Evolutionary conservation across 139 green algal species (phyloP).

Genomic region (Volvox reticuliferus): DNA sequence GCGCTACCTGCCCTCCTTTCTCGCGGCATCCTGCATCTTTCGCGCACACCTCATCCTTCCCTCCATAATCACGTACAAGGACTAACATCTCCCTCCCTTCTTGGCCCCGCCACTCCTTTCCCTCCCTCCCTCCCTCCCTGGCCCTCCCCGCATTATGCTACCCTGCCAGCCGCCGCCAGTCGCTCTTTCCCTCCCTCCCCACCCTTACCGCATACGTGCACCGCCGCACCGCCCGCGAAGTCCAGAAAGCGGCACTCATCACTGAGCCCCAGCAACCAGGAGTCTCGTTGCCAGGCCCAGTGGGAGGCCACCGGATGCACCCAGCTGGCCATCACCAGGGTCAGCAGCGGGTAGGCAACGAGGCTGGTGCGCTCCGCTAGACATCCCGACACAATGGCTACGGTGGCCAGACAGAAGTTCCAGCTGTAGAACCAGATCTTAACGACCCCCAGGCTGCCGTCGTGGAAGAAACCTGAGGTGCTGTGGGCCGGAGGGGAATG

Average conservation of each 20-base stretch:
- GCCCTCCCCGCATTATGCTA: too few relatives aligned
- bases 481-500: neutral
- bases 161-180: too few relatives aligned
- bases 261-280: slow-evolving; percentile 40
- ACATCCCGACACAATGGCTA: slow-evolving; percentile 66
- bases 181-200: neutral
- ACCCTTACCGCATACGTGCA: slow-evolving; percentile 56
- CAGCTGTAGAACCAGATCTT: slow-evolving; percentile 68
- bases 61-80: neutral
- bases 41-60: too few relatives aligned
- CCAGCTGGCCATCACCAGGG: slow-evolving; percentile 32
- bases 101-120: neutral
- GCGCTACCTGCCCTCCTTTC: too few relatives aligned
- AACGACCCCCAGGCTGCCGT: slow-evolving; percentile 24
- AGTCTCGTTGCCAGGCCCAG: slow-evolving; percentile 52
- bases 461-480: slow-evolving; percentile 56
- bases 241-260: slow-evolving; percentile 59
- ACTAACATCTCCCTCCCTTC: neutral
- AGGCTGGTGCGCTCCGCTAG: slow-evolving; percentile 61
- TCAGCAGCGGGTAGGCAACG: slow-evolving; percentile 42
- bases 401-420: slow-evolving; percentile 58
- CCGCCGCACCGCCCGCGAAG: slow-evolving; percentile 63
- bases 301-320: slow-evolving; percentile 61
- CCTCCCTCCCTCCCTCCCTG: neutral
- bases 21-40: too few relatives aligned